Conservation (phyloP, 202 grass and related monocot species). For the Setaria viridis region DNA sequence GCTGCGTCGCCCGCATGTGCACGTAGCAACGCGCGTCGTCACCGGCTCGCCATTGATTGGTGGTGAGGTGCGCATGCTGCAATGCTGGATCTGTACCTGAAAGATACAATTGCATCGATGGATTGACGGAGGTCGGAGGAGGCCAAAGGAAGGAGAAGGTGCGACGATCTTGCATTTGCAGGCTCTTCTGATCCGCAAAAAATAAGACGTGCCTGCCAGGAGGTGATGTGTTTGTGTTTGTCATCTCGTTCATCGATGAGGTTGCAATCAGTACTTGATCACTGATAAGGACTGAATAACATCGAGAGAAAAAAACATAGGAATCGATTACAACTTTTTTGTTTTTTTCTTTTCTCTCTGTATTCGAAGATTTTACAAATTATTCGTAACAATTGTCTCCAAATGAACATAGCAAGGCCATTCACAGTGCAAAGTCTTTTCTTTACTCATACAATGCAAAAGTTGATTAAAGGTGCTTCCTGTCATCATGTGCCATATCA, state of each 20-base stretch:
- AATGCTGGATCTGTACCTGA: not conserved
- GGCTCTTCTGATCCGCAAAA: not conserved
- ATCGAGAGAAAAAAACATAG: not conserved
- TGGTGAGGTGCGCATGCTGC: not conserved
- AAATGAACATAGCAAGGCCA: no score
- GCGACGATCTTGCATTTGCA: not conserved
- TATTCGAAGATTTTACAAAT: no score
- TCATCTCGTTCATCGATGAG: not conserved
- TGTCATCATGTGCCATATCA: no score
- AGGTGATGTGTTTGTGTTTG: not conserved
- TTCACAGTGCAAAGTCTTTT: no score
- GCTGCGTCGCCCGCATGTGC: conserved; percentile 41
- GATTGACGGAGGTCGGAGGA: not conserved
- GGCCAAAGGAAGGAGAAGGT: not conserved
- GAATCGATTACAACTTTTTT: no score
- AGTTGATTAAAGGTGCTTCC: no score
- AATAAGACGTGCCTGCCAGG: not conserved
- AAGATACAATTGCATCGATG: not conserved
- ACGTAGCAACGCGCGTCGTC: not conserved
- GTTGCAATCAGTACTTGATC: not conserved
- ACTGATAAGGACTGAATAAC: not conserved
- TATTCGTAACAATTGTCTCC: no score
- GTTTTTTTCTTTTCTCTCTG: no score
- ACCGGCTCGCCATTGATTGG: not conserved
- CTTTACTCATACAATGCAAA: no score